These are phyloP conservation scores for Blastomyces gilchristii DNA, from an alignment of 2,329 filamentous ascomycete species.

Conservation along the genomic window DNA sequence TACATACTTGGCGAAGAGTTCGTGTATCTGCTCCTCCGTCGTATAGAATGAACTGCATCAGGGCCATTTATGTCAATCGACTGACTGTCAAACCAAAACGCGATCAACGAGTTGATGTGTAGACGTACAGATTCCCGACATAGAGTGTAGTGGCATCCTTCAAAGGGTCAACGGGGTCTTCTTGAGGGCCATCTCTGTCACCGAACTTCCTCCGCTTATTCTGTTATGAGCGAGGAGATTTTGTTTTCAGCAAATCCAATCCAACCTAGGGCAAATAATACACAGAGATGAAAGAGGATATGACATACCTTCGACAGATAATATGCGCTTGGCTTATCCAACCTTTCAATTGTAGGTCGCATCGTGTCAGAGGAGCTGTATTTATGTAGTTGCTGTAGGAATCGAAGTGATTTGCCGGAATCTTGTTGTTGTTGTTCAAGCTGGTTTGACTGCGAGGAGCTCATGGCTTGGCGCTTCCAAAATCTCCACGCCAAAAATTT, in stretches of 20 bases:
- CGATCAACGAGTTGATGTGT: neutral
- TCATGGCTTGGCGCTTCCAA: constrained; percentile 4
- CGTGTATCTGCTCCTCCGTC: constrained; percentile 97
- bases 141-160: constrained; percentile 89
- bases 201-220: constrained; percentile 60
- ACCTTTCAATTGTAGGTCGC: constrained; percentile 65
- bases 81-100: neutral
- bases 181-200: constrained; percentile 46
- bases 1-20: constrained; percentile 74
- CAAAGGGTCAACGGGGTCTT: constrained; percentile 65
- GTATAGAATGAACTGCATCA: constrained; percentile 80
- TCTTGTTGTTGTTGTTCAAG: neutral
- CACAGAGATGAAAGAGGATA: constrained; percentile 2
- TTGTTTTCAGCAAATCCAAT: neutral
- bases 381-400: neutral
- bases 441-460: neutral
- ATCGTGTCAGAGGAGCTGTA: constrained; percentile 16
- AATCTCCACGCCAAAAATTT: neutral
- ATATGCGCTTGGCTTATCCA: constrained; percentile 93
- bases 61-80: neutral
- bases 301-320: constrained; percentile 63
- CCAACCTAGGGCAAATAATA: neutral
- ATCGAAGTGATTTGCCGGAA: neutral
- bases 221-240: constrained; percentile 31
- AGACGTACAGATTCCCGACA: constrained; percentile 77